Evolutionary conservation across 2,329 filamentous ascomycete species (phyloP), one percentile per base, ranked within the genome.

Genomic region (Hypoxylon sp.): DNA sequence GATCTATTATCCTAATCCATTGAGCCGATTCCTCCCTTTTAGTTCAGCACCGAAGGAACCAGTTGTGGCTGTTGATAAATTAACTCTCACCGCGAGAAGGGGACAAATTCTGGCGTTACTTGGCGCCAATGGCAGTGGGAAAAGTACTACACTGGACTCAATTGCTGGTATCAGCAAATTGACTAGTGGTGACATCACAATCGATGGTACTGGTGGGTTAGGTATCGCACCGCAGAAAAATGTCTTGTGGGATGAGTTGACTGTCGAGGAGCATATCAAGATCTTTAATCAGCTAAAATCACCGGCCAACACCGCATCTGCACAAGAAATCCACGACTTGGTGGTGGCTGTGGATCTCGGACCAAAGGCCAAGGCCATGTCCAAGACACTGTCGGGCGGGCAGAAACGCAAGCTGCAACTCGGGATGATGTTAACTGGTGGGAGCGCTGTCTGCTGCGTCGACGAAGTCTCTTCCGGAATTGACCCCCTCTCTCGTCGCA

Each of bases 391-490:
- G 0, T 97, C 94, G 2, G 94, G 94, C 8, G 94, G 94, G 0
- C 94, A 98, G 79, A 97, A 97, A 81, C 86, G 94, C 58, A 98
- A 98, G 79, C 85, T 97, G 8, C 94, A 98, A 79, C 85, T 98
- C 2, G 94, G 94, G 4, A 95, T 97, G 89, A 97, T 97, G 94
- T 90, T 98, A 73, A 97, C 93, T 3, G 94, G 95, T 68, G 94
- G 94, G 10, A 95, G 92, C 69, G 89, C 89, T 24, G 91, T 98
- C 0, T 97, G 94, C 80, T 96, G 94, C 75, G 90, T 98, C 5
- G 94, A 98, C 73, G 95, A 98, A 79, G 94, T 97, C 13, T 94
- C 92, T 42, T 94, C 91, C 66, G 95, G 94, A 13, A 85, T 98
- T 19, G 94, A 98, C 76, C 94, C 95, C 0, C 83, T 98, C 0